phyloP scores from a whole-genome alignment of 768 basidiomycete genomes.

The Suillus subluteus region DNA sequence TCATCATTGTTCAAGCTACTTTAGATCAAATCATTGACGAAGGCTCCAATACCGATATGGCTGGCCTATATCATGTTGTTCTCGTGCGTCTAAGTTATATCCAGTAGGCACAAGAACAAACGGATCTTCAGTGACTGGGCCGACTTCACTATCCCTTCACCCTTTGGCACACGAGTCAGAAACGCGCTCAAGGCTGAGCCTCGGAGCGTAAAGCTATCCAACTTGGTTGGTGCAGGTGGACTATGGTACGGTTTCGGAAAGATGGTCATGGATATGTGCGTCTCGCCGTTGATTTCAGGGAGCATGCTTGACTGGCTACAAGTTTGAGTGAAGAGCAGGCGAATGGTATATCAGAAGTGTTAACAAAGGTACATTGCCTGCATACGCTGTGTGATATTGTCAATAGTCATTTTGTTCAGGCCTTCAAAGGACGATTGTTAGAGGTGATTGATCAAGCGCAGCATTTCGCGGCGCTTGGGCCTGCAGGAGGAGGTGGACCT shows the following conservation, averaged over 20 bases:
- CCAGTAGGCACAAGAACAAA: conserved; percentile 8
- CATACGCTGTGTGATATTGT: conserved; percentile 15
- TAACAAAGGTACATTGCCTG: conserved; percentile 58
- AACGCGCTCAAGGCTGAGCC: conserved; percentile 91
- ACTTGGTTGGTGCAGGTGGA: conserved; percentile 84
- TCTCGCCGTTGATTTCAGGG: conserved; percentile 11
- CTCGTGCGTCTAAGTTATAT: conserved; percentile 50
- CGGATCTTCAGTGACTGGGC: conserved; percentile 72
- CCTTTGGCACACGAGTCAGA: conserved; percentile 76
- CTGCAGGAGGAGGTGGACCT: conserved; percentile 54
- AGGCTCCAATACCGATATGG: conserved; percentile 89
- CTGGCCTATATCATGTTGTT: conserved; percentile 84
- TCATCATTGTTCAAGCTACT: conserved; percentile 15
- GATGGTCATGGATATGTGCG: conserved; percentile 82
- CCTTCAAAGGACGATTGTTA: conserved; percentile 75
- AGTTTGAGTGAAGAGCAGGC: conserved; percentile 81
- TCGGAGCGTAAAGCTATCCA: conserved; percentile 79
- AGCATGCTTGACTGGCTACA: conserved; percentile 11
- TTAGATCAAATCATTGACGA: conserved; percentile 78
- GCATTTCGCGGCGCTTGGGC: conserved; percentile 77
- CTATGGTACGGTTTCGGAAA: conserved; percentile 94
- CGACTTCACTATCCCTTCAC: conserved; percentile 80
- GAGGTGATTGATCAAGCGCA: conserved; percentile 88
- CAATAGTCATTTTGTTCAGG: conserved; percentile 44
- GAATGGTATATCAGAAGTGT: conserved; percentile 67